Evolutionary conservation across 2,329 filamentous ascomycete genomes (phyloP).

Genomic region (Beauveria rudraprayagi): DNA sequence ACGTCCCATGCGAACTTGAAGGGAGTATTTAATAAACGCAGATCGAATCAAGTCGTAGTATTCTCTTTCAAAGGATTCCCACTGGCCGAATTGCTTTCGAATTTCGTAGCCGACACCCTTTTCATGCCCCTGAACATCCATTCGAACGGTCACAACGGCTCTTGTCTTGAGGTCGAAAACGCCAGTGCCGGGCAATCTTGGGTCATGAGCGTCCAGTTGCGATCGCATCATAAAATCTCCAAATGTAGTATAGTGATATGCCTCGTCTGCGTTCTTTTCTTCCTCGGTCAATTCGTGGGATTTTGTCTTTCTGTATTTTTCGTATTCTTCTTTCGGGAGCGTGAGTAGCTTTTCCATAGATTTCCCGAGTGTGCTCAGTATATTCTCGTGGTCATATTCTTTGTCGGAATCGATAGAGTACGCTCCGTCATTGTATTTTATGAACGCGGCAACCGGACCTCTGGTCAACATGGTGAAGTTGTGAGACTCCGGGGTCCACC

Average conservation of each 20-base stretch:
- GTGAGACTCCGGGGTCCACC: slow-evolving; percentile 52
- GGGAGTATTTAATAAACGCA: slow-evolving; percentile 91
- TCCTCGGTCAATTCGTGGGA: slow-evolving; percentile 63
- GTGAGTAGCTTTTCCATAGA: slow-evolving; percentile 96
- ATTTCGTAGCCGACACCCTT: slow-evolving; percentile 83
- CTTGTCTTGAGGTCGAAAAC: slow-evolving; percentile 97
- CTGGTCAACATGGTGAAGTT: slow-evolving; percentile 66
- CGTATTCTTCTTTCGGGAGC: slow-evolving; percentile 70
- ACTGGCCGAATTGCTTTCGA: slow-evolving; percentile 63
- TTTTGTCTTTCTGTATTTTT: slow-evolving; percentile 67
- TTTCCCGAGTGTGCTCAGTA: slow-evolving; percentile 86
- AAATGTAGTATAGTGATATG: slow-evolving; percentile 80
- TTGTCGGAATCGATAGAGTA: slow-evolving; percentile 98
- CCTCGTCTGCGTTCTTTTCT: slow-evolving; percentile 63
- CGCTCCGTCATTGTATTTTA: slow-evolving; percentile 72
- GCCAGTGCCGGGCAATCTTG: slow-evolving; percentile 77
- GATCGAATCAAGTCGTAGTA: slow-evolving; percentile 95
- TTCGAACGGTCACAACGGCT: slow-evolving; percentile 83
- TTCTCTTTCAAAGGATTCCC: slow-evolving; percentile 88
- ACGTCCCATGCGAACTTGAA: slow-evolving; percentile 92
- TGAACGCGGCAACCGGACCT: slow-evolving; percentile 70
- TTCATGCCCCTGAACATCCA: slow-evolving; percentile 67
- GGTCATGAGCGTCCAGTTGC: slow-evolving; percentile 84
- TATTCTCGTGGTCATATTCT: slow-evolving; percentile 73
- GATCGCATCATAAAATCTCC: slow-evolving; percentile 91